Conservation (phyloP, 352 stramenopile genomes). For the Phytopythium sindhum region DNA sequence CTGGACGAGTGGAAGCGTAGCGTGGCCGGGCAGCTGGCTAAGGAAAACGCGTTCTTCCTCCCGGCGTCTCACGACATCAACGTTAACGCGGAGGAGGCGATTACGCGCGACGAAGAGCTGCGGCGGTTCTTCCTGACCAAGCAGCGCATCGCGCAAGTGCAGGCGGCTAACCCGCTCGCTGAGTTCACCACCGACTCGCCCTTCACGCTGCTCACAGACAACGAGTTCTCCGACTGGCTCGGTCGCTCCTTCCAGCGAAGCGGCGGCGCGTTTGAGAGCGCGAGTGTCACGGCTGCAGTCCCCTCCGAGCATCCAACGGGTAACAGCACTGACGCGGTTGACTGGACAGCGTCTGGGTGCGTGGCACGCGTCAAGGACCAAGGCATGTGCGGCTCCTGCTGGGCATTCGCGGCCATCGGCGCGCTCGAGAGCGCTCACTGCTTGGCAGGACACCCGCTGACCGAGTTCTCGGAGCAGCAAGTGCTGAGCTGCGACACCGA, state of each 20-base stretch:
- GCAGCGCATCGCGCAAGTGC: constrained; percentile 44
- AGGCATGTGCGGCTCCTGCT: constrained; percentile 96
- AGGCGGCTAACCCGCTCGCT: constrained; percentile 52
- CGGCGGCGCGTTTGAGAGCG: constrained; percentile 3
- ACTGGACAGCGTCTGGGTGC: constrained; percentile 64
- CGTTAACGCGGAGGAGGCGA: not conserved
- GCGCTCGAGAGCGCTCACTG: constrained; percentile 90
- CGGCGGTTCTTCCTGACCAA: constrained; percentile 63
- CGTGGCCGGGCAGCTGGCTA: constrained; percentile 40
- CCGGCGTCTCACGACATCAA: constrained; percentile 1
- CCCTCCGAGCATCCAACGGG: not conserved
- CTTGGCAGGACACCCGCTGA: constrained; percentile 64
- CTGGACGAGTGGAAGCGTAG: constrained; percentile 51
- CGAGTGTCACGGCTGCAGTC: not conserved
- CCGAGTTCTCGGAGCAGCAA: constrained; percentile 91
- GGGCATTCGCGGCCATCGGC: constrained; percentile 94
- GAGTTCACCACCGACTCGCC: constrained; percentile 63
- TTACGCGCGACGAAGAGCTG: constrained; percentile 38
- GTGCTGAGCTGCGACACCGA: constrained; percentile 86
- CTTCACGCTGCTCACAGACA: constrained; percentile 70
- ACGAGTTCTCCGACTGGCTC: constrained; percentile 59
- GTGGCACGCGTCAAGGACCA: constrained; percentile 92
- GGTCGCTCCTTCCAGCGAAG: constrained; percentile 34
- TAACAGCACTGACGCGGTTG: constrained; percentile 21
- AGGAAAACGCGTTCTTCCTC: constrained; percentile 42